phyloP scores from a whole-genome alignment of 2,329 filamentous ascomycete genomes.

The Tolypocladium ovalisporum region DNA sequence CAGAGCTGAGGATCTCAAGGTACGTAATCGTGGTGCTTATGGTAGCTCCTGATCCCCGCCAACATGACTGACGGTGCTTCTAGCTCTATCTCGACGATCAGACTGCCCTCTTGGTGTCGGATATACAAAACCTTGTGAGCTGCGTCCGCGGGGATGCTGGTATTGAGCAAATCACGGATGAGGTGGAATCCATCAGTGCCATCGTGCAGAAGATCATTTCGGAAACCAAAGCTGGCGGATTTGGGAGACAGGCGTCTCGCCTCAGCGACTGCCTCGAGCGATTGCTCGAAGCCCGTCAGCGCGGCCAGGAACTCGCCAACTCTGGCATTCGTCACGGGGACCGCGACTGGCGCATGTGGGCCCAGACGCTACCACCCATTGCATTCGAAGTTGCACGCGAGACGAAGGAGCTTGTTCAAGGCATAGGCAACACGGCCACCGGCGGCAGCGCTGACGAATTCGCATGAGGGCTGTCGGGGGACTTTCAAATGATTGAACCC shows the following conservation, averaged over 20 bases:
- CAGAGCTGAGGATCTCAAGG: constrained; percentile 40
- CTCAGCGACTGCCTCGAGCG: constrained; percentile 54
- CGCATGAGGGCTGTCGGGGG: constrained; percentile 21
- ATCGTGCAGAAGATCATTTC: constrained; percentile 61
- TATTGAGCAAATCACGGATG: constrained; percentile 53
- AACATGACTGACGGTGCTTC: constrained; percentile 7
- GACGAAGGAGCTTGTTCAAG: constrained; percentile 57
- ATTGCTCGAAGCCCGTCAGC: constrained; percentile 51
- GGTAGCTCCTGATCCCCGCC: constrained; percentile 5
- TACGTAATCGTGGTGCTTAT: constrained; percentile 10
- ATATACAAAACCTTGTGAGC: constrained; percentile 70
- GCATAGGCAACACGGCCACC: constrained; percentile 25
- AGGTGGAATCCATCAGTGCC: constrained; percentile 59
- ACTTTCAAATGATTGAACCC: not conserved
- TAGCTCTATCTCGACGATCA: constrained; percentile 75
- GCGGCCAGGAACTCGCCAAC: constrained; percentile 47
- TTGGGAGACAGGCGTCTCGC: constrained; percentile 40
- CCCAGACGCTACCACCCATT: constrained; percentile 64
- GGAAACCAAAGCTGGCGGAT: constrained; percentile 49
- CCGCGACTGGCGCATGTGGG: constrained; percentile 51
- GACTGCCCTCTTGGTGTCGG: constrained; percentile 66
- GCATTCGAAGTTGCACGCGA: constrained; percentile 80
- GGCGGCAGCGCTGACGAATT: constrained; percentile 31
- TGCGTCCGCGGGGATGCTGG: constrained; percentile 56
- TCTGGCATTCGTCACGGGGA: constrained; percentile 36